Evolutionary conservation across 352 stramenopile genomes (phyloP), one percentile per base, ranked within the genome.

Genomic region (Paralagenidium karlingii): DNA sequence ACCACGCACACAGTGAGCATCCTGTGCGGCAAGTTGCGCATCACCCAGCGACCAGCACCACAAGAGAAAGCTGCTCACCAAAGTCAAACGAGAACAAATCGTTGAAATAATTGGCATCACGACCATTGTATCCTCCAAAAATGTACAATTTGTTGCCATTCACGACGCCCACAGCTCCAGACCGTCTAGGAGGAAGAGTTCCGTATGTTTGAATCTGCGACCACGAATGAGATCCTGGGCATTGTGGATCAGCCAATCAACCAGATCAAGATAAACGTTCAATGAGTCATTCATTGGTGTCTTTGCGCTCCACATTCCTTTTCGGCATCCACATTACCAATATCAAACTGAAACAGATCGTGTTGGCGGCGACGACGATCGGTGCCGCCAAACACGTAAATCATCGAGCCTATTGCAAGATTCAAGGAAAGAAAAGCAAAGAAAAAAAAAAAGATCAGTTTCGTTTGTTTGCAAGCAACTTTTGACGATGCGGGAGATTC

Each of bases 21-120:
- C 22, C 30, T 33, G 13, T 36, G 7, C 16, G 19, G 7, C 22
- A n/a, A n/a, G n/a, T n/a, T n/a, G n/a, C n/a, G n/a, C n/a, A n/a
- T n/a, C n/a, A n/a, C n/a, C n/a, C n/a, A n/a, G n/a, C n/a, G n/a
- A n/a, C n/a, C n/a, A n/a, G n/a, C n/a, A n/a, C n/a, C n/a, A 8
- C 26, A 38, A 8, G 22, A 40, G 15, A 10, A 2, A 24, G 26
- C 30, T 13, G 40, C 45, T 41, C 51, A 79, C 63, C 70, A 45
- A 93, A 87, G 60, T 91, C 80, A 47, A 90, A 90, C 51, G 64
- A 87, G 58, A 75, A 90, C 12, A 93, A 54, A 32, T 93, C 80
- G 45, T 89, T 90, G 52, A 88, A 93, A 49, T 91, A 93, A 58
- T 89, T 90, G 42, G 76, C 80, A 37, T 91, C 77, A 24, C 80